Conservation (phyloP, 148 eudicot species). For the Diospyros kaki region DNA sequence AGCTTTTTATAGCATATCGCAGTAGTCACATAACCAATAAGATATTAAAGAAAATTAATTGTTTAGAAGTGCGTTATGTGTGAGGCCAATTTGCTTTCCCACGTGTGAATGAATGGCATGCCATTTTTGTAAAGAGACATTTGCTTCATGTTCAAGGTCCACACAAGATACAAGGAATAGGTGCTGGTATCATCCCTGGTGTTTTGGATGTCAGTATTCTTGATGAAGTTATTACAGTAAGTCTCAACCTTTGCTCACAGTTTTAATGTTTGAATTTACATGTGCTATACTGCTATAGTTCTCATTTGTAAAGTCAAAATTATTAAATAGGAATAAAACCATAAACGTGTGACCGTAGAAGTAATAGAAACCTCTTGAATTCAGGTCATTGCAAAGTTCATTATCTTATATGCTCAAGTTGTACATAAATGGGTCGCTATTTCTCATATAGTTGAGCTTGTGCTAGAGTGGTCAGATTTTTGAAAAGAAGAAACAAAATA, state of each 20-base stretch:
- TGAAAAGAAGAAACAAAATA: not conserved
- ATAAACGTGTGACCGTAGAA: not conserved
- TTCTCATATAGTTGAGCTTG: no score
- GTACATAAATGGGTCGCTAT: no score
- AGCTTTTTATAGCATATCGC: no score
- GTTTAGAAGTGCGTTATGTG: not conserved
- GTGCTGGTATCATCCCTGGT: constrained; percentile 63
- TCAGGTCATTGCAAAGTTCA: constrained; percentile 3
- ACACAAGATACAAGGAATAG: constrained; percentile 84
- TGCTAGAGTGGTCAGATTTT: no score
- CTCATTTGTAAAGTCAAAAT: not conserved
- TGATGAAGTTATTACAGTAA: constrained; percentile 69
- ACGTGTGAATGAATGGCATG: not conserved
- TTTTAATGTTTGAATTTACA: not conserved
- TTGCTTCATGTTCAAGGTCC: constrained; percentile 33
- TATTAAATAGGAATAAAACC: not conserved
- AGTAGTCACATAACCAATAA: not conserved
- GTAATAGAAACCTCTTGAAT: constrained; percentile 31
- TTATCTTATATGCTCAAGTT: not conserved
- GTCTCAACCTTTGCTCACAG: constrained; percentile 1
- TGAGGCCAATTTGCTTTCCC: not conserved
- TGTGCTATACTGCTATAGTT: not conserved
- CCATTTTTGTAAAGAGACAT: not conserved
- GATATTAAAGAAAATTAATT: not conserved
- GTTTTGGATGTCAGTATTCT: constrained; percentile 45